A percentile compares a stretch with the other conserved stretches of the same genome.
Evolutionary conservation across 164 flowering plant genomes (phyloP).

Genomic region (Houttuynia cordata): DNA sequence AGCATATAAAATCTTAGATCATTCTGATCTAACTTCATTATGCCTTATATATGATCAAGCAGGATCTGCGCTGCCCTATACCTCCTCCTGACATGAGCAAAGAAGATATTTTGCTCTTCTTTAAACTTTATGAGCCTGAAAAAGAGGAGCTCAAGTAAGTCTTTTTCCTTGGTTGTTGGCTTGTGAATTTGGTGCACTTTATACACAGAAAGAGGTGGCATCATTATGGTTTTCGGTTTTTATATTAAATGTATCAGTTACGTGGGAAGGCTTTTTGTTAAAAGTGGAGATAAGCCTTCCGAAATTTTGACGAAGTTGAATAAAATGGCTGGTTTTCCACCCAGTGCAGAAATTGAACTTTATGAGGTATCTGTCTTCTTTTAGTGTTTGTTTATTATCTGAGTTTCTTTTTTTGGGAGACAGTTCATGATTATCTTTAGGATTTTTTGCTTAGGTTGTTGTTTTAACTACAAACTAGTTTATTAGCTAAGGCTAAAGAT

Average conservation of each 20-base stretch:
- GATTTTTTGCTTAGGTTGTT: too few species aligned
- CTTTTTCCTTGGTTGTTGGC: neutral
- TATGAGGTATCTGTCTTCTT: conserved; percentile 56
- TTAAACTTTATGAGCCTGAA: conserved; percentile 83
- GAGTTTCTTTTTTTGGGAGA: too few species aligned
- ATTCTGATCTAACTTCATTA: too few species aligned
- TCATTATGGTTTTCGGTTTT: too few species aligned
- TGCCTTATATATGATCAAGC: too few species aligned
- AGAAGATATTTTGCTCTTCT: conserved; percentile 81
- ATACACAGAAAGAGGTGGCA: neutral
- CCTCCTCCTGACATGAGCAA: too few species aligned
- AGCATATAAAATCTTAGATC: too few species aligned
- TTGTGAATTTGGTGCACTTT: neutral
- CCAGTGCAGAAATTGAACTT: conserved; percentile 83
- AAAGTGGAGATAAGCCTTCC: conserved; percentile 57
- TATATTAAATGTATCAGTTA: conserved; percentile 30
- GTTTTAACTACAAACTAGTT: too few species aligned
- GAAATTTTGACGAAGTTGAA: conserved; percentile 67
- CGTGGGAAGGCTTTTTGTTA: conserved; percentile 86
- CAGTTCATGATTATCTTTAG: too few species aligned
- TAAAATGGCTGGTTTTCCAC: conserved; percentile 81
- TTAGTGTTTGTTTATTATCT: neutral
- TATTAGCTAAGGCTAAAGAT: too few species aligned
- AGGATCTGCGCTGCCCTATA: too few species aligned
- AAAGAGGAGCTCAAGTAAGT: conserved; percentile 74